These are phyloP conservation scores for Pseudogymnoascus sp. DNA, from an alignment of 2,329 filamentous ascomycete genomes.

Conservation along the genomic window DNA sequence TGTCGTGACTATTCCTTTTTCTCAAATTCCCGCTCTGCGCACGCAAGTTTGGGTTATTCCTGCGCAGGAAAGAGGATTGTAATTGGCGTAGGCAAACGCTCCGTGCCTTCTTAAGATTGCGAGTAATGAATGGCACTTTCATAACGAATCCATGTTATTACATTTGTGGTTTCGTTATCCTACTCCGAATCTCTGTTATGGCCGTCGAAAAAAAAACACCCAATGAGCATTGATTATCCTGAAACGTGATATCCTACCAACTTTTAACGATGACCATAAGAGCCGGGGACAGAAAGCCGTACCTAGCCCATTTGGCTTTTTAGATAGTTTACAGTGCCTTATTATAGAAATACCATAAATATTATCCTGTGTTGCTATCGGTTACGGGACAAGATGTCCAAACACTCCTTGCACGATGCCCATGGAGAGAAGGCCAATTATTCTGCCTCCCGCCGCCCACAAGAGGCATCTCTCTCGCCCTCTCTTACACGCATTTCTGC, in stretches of 20 bases:
- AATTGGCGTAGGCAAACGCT: too few species aligned
- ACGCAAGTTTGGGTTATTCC: too few species aligned
- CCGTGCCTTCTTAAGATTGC: too few species aligned
- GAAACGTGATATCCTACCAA: neutral
- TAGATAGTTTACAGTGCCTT: neutral
- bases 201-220: too few species aligned
- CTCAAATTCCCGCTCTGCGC: too few species aligned
- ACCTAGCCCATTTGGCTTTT: neutral
- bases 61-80: too few species aligned
- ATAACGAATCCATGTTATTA: too few species aligned
- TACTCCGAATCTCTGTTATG: too few species aligned
- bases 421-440: neutral
- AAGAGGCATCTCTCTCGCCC: neutral
- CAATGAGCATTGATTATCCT: neutral
- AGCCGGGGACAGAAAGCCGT: neutral
- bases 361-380: neutral
- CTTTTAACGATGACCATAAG: neutral
- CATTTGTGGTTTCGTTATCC: too few species aligned
- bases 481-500: neutral
- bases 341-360: neutral
- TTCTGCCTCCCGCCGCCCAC: neutral
- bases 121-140: too few species aligned
- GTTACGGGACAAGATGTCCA: neutral
- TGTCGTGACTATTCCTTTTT: too few species aligned
- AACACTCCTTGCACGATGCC: neutral